Evolutionary conservation across 805 yeast species (phyloP), one percentile per base, ranked within the genome.

Genomic region (Maudiozyma bulderi): DNA sequence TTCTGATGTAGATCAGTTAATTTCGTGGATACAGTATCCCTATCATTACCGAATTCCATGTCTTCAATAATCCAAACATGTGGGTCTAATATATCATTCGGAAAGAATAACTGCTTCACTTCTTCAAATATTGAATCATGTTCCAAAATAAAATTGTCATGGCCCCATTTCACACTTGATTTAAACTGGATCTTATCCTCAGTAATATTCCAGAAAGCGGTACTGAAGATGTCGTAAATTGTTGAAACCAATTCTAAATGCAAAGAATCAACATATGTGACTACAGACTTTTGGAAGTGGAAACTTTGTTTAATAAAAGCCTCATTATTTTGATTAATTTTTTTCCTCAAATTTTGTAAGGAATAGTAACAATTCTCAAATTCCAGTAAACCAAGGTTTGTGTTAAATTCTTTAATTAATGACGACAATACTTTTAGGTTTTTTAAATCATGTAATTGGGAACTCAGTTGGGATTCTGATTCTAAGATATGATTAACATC

Each of bases 321-420:
- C 11, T 53, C 47, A 40, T 52, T 53, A 26, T 54, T 54, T 13
- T 51, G 46, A 29, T 52, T 50, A 8, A 63, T 43, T 46, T 57
- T 62, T 41, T 53, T 60, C 15, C 58, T 57, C 41, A 65, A 40
- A 8, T 56, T 54, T 37, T 58, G 52, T 35, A 65, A 48, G 2
- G 68, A 62, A 49, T 61, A 58, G 46, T 60, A 65, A 46, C 67
- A 63, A 50, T 62, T 63, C 44, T 63, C 67, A n/a, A 63, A 52
- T 47, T 64, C 68, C 15, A 54, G 35, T 35, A 54, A 45, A 30
- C 59, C 59, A 20, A 58, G 54, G 50, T 63, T 64, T 6, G 64
- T 55, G 26, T 59, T 59, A 32, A 63, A 57, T 47, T 65, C 69
- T 43, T 54, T 45, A 14, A 65, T 46, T 13, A 64, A 51, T 20